These are phyloP conservation scores for Mortierella alpina DNA, from an alignment of 192 early-diverging fungal species.

Conservation along the genomic window DNA sequence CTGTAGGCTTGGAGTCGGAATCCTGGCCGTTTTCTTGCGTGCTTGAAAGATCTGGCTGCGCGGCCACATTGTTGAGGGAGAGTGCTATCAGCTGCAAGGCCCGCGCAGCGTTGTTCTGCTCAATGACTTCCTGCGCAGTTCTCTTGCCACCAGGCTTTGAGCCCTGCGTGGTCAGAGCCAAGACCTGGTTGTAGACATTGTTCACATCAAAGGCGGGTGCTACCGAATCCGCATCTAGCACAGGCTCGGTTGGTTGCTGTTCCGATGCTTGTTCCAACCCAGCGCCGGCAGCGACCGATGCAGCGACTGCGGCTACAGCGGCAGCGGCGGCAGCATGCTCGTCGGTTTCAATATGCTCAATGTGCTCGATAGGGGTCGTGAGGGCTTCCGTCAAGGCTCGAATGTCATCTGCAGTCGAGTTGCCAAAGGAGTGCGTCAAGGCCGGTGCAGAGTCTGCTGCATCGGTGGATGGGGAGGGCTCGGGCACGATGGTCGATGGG, in stretches of 20 bases:
- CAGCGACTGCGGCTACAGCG: conserved; percentile 22
- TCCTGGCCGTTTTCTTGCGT: neutral
- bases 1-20: neutral
- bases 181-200: conserved; percentile 29
- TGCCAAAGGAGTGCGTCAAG: neutral
- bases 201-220: conserved; percentile 22
- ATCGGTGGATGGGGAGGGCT: neutral
- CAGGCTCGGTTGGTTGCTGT: neutral
- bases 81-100: conserved; percentile 40
- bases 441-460: conserved; percentile 5
- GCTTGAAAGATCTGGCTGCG: neutral
- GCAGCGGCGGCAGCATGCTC: conserved; percentile 15
- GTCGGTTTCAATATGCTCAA: conserved; percentile 12
- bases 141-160: conserved; percentile 20
- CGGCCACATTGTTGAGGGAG: conserved; percentile 16
- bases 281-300: conserved; percentile 16
- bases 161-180: conserved; percentile 17
- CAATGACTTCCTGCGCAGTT: conserved; percentile 27
- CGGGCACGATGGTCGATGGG: neutral
- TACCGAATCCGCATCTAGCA: neutral
- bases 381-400: conserved; percentile 38
- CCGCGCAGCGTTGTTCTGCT: conserved; percentile 38
- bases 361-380: conserved; percentile 24
- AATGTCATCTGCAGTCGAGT: conserved; percentile 24
- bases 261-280: neutral